These are phyloP conservation scores for Euphorbia tirucalli DNA, from an alignment of 345 rosid species.

Conservation along the genomic window DNA sequence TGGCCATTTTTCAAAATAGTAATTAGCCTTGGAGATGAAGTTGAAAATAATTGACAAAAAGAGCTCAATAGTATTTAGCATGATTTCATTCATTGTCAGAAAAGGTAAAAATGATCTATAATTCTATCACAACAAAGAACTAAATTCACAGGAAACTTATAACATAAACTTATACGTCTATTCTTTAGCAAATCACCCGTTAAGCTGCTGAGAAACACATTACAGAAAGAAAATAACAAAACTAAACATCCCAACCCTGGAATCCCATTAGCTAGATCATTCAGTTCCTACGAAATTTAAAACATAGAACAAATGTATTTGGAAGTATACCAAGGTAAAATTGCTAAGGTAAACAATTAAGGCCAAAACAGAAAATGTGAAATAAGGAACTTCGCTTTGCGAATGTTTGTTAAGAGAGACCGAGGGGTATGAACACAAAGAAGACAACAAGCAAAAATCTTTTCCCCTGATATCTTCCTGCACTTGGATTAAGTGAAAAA, in stretches of 20 bases:
- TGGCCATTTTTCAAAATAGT: constrained; percentile 19
- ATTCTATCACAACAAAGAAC: neutral
- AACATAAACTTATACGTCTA: too few species aligned
- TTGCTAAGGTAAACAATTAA: neutral
- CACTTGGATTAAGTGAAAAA: too few species aligned
- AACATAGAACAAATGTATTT: neutral
- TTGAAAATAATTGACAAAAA: neutral
- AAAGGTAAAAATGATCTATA: neutral
- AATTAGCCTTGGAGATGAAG: constrained; percentile 5
- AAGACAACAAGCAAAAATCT: neutral
- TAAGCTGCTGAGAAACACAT: neutral
- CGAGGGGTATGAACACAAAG: neutral
- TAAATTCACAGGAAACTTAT: neutral
- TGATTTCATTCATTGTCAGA: neutral
- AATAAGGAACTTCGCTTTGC: neutral
- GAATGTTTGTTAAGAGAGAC: neutral
- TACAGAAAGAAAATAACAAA: neutral
- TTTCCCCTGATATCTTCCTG: too few species aligned
- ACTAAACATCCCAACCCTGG: neutral
- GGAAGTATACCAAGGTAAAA: neutral
- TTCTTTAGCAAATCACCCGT: neutral
- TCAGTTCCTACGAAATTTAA: neutral
- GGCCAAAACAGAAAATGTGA: neutral
- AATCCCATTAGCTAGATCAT: neutral
- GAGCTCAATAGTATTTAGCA: neutral